Percentiles rank a stretch among this genome's conserved stretches.
Evolutionary conservation across 2,329 filamentous ascomycete genomes (phyloP).

Genomic region (Colletotrichum orchidophilum): DNA sequence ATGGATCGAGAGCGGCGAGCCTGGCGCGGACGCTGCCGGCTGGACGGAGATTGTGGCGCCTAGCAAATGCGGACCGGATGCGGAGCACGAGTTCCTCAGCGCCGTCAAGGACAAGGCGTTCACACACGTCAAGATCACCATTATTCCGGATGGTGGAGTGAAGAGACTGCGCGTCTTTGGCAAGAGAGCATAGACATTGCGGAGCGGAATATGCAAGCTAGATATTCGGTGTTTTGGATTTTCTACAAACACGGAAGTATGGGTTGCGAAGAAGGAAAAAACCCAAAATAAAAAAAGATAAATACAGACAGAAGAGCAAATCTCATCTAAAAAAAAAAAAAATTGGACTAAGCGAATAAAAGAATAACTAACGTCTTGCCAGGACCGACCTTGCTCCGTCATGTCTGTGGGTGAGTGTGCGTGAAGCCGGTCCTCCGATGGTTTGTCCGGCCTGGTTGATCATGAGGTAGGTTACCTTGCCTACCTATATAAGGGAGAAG

Average conservation of each 20-base stretch:
- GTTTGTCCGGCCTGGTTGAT: neutral
- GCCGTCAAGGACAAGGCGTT: slow-evolving; percentile 67
- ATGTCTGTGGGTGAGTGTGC: neutral
- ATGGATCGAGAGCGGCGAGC: slow-evolving; percentile 63
- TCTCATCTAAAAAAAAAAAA: neutral
- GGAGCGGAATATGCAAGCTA: neutral
- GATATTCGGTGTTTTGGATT: neutral
- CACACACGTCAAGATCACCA: slow-evolving; percentile 88
- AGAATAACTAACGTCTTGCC: neutral
- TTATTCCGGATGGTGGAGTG: slow-evolving; percentile 92
- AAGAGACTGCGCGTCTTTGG: slow-evolving; percentile 86
- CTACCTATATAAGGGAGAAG: neutral
- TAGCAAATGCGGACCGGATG: slow-evolving; percentile 76
- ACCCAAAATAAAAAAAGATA: neutral
- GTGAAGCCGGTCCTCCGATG: neutral
- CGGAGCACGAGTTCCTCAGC: slow-evolving; percentile 73
- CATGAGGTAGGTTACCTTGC: neutral
- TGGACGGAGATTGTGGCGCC: slow-evolving; percentile 75
- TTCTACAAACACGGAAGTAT: neutral
- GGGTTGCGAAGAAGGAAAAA: neutral
- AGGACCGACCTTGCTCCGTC: neutral
- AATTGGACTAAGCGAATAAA: neutral
- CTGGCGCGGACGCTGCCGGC: slow-evolving; percentile 62
- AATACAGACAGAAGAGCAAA: neutral
- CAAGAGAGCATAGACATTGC: slow-evolving; percentile 52